Evolutionary conservation across 1,284 basidiomycete genomes (phyloP).

Genomic region (Irpex lacteus): DNA sequence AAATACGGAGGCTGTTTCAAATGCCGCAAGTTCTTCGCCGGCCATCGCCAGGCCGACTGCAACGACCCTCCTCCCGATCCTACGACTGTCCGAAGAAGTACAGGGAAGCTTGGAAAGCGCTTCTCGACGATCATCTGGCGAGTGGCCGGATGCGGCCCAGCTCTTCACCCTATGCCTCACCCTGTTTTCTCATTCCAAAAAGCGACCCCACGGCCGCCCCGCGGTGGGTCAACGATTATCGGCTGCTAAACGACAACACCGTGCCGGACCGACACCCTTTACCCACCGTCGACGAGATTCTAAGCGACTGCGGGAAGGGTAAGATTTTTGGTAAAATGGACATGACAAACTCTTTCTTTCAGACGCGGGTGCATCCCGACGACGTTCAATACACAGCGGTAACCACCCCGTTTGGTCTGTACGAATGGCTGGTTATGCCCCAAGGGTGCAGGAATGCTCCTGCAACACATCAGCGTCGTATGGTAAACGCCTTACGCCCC

Average conservation of each 20-base stretch:
- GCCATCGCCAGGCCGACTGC: constrained; percentile 11
- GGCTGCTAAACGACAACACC: constrained; percentile 35
- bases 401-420: constrained; percentile 1
- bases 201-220: constrained; percentile 31
- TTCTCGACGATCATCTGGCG: constrained; percentile 17
- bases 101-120: constrained; percentile 14
- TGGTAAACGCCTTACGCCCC: not conserved
- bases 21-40: constrained; percentile 10
- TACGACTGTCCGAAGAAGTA: constrained; percentile 24
- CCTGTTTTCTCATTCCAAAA: constrained; percentile 38
- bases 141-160: constrained; percentile 18
- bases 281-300: constrained; percentile 26
- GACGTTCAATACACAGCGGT: not conserved
- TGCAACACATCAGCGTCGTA: constrained; percentile 2
- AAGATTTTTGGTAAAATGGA: constrained; percentile 35
- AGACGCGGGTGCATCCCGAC: constrained; percentile 14
- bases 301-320: constrained; percentile 24
- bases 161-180: constrained; percentile 26
- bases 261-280: constrained; percentile 34
- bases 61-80: constrained; percentile 7
- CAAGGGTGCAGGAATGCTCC: constrained; percentile 4
- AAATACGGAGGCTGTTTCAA: constrained; percentile 18
- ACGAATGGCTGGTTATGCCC: constrained; percentile 5
- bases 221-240: constrained; percentile 40
- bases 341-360: constrained; percentile 43